phyloP scores from a whole-genome alignment of 2,329 filamentous ascomycete species.

The Myriangium duriaei region DNA sequence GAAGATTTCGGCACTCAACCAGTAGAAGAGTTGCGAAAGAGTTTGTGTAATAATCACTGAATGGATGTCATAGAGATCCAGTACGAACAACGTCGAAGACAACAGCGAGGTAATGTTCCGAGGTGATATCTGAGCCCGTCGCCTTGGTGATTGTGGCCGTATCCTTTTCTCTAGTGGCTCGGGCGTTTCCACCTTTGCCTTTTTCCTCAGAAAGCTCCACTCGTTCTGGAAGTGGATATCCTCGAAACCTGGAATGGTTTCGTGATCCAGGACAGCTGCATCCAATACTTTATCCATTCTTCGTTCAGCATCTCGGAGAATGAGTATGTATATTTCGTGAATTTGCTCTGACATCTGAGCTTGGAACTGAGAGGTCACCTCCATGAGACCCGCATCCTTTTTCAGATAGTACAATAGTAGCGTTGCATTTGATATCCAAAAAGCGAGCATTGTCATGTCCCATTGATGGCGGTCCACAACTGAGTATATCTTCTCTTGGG shows the following conservation, averaged over 20 bases:
- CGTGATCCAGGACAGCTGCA: slow-evolving; percentile 87
- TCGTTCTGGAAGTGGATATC: slow-evolving; percentile 96
- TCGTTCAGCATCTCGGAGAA: slow-evolving; percentile 89
- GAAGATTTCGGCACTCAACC: slow-evolving; percentile 91
- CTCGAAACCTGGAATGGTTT: slow-evolving; percentile 94
- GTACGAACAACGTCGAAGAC: slow-evolving; percentile 89
- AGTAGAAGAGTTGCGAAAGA: slow-evolving; percentile 84
- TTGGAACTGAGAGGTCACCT: slow-evolving; percentile 78
- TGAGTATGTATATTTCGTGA: slow-evolving; percentile 96
- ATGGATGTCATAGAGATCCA: slow-evolving; percentile 98
- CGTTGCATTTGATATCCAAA: slow-evolving; percentile 97
- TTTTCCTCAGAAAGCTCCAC: slow-evolving; percentile 93
- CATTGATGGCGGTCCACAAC: slow-evolving; percentile 93
- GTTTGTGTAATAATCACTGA: slow-evolving; percentile 92
- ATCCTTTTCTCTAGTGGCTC: slow-evolving; percentile 85
- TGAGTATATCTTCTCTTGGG: slow-evolving; percentile 93
- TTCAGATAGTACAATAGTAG: slow-evolving; percentile 92
- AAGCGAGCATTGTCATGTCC: slow-evolving; percentile 99
- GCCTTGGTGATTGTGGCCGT: slow-evolving; percentile 83
- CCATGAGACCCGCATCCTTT: slow-evolving; percentile 73
- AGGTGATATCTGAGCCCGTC: slow-evolving; percentile 80
- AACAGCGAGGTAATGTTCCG: slow-evolving; percentile 91
- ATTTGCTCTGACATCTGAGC: slow-evolving; percentile 86
- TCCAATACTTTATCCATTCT: slow-evolving; percentile 94
- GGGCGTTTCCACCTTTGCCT: slow-evolving; percentile 69